Conservation (phyloP, 345 rosid genomes). For the Garcia nutans region DNA sequence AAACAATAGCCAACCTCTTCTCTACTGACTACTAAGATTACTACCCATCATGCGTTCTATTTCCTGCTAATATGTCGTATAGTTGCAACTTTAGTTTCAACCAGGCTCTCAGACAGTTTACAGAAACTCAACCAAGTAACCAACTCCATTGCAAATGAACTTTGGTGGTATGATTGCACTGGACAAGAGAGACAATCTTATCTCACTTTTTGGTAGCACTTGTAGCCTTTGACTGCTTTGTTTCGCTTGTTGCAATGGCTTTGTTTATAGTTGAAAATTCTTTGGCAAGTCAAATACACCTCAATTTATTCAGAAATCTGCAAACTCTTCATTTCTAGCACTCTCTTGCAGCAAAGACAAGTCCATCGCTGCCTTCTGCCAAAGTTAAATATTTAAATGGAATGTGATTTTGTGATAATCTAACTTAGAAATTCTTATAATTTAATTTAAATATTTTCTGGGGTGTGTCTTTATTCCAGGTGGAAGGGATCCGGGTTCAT, state of each 20-base stretch:
- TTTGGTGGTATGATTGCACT: not conserved
- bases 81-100: not conserved
- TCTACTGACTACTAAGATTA: too few relatives aligned
- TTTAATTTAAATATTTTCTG: conserved; percentile 1
- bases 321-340: conserved; percentile 1
- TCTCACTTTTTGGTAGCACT: not conserved
- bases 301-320: not conserved
- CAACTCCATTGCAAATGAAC: not conserved
- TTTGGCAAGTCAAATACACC: not conserved
- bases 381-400: not conserved
- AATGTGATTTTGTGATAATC: not conserved
- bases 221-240: too few relatives aligned
- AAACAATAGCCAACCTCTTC: too few relatives aligned
- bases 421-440: not conserved
- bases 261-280: not conserved
- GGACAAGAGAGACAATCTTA: not conserved
- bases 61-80: too few relatives aligned
- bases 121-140: not conserved
- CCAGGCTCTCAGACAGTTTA: not conserved
- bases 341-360: conserved; percentile 8
- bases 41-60: too few relatives aligned
- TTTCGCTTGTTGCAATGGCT: not conserved
- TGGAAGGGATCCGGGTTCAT: conserved; percentile 87
- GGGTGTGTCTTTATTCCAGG: conserved; percentile 40
- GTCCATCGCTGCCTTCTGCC: not conserved